Evolutionary conservation across 768 basidiomycete genomes (phyloP), one percentile per base, ranked within the genome.

Genomic region (Punctularia strigosozonata): DNA sequence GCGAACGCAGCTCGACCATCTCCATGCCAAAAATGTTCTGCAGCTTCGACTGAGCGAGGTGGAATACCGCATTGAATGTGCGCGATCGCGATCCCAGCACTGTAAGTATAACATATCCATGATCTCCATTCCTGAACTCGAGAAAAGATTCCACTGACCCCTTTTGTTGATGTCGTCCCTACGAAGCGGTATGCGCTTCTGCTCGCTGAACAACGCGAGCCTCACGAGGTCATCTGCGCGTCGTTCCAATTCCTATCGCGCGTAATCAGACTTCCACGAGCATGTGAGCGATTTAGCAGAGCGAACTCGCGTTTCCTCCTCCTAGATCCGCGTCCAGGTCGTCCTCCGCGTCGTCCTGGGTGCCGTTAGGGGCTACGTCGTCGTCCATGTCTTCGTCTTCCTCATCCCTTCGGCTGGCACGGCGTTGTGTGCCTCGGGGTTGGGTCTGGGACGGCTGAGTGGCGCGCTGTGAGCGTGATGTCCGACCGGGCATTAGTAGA

Each of bases 91-190:
- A 59, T 2, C 66, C 68, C 20, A 77, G 53, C 1, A 77, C 73
- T 75, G 41, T 3, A 22, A 38, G 36, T 53, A 58, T n/a, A 56
- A 38, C 10, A 3, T 28, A 8, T 19, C 18, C 14, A 41, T 18
- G 5, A 32, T 41, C 8, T 13, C 4, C 22, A 8, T 7, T 6
- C n/a, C 12, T 14, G 21, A 20, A 22, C 15, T 3, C 22, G n/a
- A 15, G 12, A 32, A 8, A 35, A 26, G 37, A 12, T 25, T 23
- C 41, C 44, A 43, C 43, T 13, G 13, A 80, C 91, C 76, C 67
- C 85, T 85, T 61, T 90, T 91, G 26, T 69, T 75, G 36, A 92
- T 84, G 28, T 94, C 89, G n/a, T 90, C 83, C 28, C 87, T 67
- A 25, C 73, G 71, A 36, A 95, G 57, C 2, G 76, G 66, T 8